Base-by-base conservation (phyloP, 2,329 filamentous ascomycete genomes). In the Penicillium paneum region DNA sequence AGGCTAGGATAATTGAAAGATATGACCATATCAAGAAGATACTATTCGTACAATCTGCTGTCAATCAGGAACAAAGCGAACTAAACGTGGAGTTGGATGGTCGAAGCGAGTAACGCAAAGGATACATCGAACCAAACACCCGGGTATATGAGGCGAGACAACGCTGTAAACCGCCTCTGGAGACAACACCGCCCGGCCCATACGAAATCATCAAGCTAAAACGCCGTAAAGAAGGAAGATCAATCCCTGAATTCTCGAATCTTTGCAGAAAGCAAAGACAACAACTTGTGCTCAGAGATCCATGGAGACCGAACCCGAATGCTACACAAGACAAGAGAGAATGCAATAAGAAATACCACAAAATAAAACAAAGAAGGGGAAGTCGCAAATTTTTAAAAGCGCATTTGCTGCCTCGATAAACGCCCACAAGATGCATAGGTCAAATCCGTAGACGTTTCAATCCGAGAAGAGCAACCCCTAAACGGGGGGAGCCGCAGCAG, bases 111-210 rank as follows among this genome's bases (percentile, higher is more conserved):
- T 24, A 43, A 36, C 40, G 49, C 41, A 49, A 51, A 46, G 46
- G 40, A 50, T 39, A 50, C 39, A 47, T 41, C 54, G 36, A 58
- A 57, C 45, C 45, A 58, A 68, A 68, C 61, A 64, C 65, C 62
- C 59, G 69, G 69, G 69, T 72, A 72, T 72, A 69, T 66, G 65
- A 69, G 63, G 63, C 62, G 49, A 64, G 56, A 64, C 52, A 63
- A 67, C 59, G 55, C 43, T 58, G 59, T 51, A 56, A 62, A 65
- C 57, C 57, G 49, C 61, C 54, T 59, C 48, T 54, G 50, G 31
- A 64, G 61, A 68, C 55, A 69, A 71, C 67, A 69, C 67, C 67
- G 61, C 64, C 63, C 57, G 64, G 55, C 61, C 65, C 64, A 60
- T 62, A 51, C 40, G 35, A 57, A 49, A 55, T 62, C 55, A 56